These are phyloP conservation scores for Auricularia sp. DNA, from an alignment of 768 basidiomycete genomes.

Conservation along the genomic window DNA sequence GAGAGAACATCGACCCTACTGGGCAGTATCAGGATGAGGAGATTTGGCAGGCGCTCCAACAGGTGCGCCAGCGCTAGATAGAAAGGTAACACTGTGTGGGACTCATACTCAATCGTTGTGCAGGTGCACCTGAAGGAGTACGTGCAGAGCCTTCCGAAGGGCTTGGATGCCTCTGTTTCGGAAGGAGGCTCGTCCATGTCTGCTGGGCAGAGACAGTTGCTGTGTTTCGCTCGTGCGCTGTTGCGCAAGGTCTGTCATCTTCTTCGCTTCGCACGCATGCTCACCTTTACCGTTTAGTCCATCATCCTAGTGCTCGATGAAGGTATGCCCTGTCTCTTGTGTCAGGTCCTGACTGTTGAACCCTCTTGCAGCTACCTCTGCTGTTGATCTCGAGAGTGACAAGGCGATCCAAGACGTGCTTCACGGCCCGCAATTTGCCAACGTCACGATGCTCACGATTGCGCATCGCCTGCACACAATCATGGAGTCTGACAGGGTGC, in stretches of 20 bases:
- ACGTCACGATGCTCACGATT: conserved; percentile 79
- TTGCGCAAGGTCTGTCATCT: conserved; percentile 48
- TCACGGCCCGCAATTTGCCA: conserved; percentile 61
- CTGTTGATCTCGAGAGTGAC: conserved; percentile 87
- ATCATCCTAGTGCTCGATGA: conserved; percentile 92
- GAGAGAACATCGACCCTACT: conserved; percentile 86
- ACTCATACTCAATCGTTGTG: not conserved
- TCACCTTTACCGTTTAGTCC: conserved; percentile 31
- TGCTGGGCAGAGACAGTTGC: conserved; percentile 74
- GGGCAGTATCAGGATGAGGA: conserved; percentile 66
- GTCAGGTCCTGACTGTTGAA: too few relatives aligned
- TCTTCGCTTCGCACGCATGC: not conserved
- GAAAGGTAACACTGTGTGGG: not conserved
- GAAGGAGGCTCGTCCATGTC: conserved; percentile 79
- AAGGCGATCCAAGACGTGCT: conserved; percentile 82
- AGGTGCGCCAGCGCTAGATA: conserved; percentile 28
- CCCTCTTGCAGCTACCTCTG: conserved; percentile 55
- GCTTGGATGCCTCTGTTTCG: conserved; percentile 60
- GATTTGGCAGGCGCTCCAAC: conserved; percentile 80
- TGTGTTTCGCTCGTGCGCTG: conserved; percentile 83
- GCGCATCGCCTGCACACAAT: conserved; percentile 84
- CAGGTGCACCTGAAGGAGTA: conserved; percentile 62
- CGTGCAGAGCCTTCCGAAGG: conserved; percentile 51
- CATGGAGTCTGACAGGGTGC: conserved; percentile 65
- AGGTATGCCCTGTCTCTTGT: conserved; percentile 30